Evolutionary conservation across 345 rosid genomes (phyloP).

Genomic region (Euphorbia peplus): DNA sequence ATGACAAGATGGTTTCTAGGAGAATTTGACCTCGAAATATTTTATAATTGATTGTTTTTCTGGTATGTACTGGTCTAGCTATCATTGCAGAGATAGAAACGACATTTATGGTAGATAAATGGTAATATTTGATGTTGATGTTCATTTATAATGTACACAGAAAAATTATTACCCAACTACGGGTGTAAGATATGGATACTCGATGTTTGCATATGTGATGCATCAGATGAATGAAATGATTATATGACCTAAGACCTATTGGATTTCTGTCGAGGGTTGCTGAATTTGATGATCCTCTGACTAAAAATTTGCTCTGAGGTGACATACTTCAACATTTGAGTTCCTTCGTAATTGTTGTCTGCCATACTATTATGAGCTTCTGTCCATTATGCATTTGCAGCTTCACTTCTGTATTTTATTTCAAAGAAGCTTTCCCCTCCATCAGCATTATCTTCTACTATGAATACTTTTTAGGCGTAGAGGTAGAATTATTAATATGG

Average conservation of each 20-base stretch:
- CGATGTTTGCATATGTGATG: neutral
- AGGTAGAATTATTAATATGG: neutral
- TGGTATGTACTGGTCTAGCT: neutral
- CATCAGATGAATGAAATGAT: neutral
- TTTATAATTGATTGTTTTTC: neutral
- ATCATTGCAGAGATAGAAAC: neutral
- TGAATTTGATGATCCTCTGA: neutral
- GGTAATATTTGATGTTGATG: slow-evolving; percentile 1
- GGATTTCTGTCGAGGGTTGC: neutral
- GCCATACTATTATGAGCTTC: neutral
- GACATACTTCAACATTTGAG: neutral
- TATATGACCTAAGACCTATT: neutral
- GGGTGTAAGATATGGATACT: neutral
- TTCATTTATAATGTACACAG: neutral
- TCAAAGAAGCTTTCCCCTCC: neutral
- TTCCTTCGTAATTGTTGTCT: neutral
- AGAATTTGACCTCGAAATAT: neutral
- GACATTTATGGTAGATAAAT: neutral
- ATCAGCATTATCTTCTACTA: neutral
- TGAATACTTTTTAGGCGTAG: neutral
- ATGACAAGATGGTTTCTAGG: neutral
- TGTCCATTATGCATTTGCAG: neutral
- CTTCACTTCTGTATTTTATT: neutral
- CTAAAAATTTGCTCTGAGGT: neutral
- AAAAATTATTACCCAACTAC: neutral